phyloP scores from a whole-genome alignment of 2,329 filamentous ascomycete genomes.

The Rutstroemia sp. region DNA sequence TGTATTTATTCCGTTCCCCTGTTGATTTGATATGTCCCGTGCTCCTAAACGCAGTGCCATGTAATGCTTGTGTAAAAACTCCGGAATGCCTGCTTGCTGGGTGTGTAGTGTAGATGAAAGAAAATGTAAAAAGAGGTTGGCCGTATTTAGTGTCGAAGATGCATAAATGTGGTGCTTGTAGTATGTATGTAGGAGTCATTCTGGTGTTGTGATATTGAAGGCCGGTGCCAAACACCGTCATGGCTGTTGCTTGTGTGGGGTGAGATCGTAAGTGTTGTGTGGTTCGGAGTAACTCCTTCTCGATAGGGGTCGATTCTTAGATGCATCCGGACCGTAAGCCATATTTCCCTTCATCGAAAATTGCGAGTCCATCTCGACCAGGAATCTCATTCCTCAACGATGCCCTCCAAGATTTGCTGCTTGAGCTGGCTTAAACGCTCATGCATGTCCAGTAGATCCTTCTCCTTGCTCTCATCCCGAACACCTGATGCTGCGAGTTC shows the following conservation, averaged over 20 bases:
- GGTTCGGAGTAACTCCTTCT: no score
- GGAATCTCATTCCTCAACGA: constrained; percentile 14
- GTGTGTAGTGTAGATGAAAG: no score
- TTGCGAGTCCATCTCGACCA: no score
- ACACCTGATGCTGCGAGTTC: constrained; percentile 38
- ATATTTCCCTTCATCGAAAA: no score
- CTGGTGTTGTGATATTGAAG: background rate
- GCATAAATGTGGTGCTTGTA: no score
- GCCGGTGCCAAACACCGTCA: no score
- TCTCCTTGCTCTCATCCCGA: constrained; percentile 45
- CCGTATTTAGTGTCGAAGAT: background rate
- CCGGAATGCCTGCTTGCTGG: background rate
- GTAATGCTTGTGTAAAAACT: background rate
- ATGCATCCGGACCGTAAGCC: no score
- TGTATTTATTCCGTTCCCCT: background rate
- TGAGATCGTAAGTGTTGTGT: background rate
- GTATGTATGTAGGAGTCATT: background rate
- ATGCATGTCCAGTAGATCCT: constrained; percentile 47
- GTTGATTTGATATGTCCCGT: background rate
- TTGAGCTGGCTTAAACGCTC: constrained; percentile 49
- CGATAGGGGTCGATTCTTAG: no score
- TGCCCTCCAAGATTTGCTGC: constrained; percentile 39
- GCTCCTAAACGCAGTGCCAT: background rate
- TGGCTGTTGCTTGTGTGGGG: background rate
- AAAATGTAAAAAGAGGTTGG: no score